Base-by-base conservation (phyloP, 345 rosid species). In the Diplotaxis tenuifolia region DNA sequence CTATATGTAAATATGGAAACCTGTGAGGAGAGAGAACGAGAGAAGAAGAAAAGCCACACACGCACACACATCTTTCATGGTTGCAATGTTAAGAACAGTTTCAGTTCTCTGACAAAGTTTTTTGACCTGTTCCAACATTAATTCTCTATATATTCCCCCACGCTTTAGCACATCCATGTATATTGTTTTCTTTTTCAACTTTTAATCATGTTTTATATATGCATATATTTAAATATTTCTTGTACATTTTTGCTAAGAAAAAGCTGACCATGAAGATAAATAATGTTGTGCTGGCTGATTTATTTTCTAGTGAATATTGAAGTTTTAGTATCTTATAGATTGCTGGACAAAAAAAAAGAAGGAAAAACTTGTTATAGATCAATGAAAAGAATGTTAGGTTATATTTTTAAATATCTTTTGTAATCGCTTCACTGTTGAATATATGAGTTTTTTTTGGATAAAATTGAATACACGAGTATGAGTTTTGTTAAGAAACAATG, bases 41-140 rank as follows among this genome's bases (percentile, higher is more conserved):
- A 27, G 31, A 65, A 34, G 20, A 34, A 71, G 74, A 45, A 62
- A 31, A 56, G 55, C 22, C 63, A 68, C 53, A 50, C 75, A 38
- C 69, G 62, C 54, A 52, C 75, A 62, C 69, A 72, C 75, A 72
- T 62, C 68, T 72, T 72, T 62, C 75, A 72, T 72, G 75, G 75
- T 62, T 72, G 62, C 69, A 62, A 62, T 72, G 53, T 62, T 52
- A 25, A 62, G 62, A 72, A 61, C 62, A 59, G 75, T 62, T 72
- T 72, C 75, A 62, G 75, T 62, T 61, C 54, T 72, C 75, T 72
- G 75, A 72, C 75, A 62, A 29, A 47, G 68, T 54, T 62, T 72
- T 59, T 72, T 72, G 61, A 62, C 68, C 62, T 71, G 67, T 61
- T 71, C 75, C 60, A 60, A 61, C 67, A 60, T 71, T 61, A 25